Evolutionary conservation across 176 grass and related monocot genomes (phyloP).

Genomic region (Musa itinerans): DNA sequence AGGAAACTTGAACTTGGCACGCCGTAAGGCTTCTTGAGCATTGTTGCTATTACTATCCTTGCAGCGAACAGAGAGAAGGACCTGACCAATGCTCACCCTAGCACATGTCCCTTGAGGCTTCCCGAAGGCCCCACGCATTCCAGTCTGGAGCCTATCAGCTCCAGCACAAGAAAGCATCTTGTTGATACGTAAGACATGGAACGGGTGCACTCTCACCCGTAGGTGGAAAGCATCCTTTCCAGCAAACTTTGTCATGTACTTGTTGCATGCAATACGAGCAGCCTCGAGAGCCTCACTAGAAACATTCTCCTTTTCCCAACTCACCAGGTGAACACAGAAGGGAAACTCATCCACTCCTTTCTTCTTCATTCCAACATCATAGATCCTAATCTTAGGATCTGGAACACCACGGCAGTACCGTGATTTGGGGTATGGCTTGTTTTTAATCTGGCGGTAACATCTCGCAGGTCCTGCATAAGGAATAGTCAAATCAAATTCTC

Average conservation of each 20-base stretch:
- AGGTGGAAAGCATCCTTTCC: constrained; percentile 1
- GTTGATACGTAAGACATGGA: neutral
- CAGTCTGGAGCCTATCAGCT: constrained; percentile 2
- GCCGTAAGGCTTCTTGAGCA: neutral
- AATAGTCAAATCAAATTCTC: neutral
- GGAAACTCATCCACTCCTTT: constrained; percentile 1
- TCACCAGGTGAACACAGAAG: neutral
- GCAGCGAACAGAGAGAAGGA: neutral
- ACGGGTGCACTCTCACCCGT: neutral
- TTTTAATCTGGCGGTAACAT: constrained; percentile 2
- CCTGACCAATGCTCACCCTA: neutral
- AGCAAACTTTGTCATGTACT: constrained; percentile 1
- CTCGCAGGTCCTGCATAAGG: neutral
- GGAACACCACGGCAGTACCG: neutral
- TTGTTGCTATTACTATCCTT: constrained; percentile 1
- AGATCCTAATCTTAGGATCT: constrained; percentile 4
- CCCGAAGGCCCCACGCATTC: neutral
- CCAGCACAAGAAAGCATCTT: constrained; percentile 2
- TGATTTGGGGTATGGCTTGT: neutral
- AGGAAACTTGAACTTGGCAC: neutral
- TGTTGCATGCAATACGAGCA: neutral
- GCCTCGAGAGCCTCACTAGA: neutral
- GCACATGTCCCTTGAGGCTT: neutral
- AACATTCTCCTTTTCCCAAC: neutral
- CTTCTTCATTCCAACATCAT: constrained; percentile 5